Conservation (phyloP, 2,329 filamentous ascomycete species). For the Fusarium sp. region DNA sequence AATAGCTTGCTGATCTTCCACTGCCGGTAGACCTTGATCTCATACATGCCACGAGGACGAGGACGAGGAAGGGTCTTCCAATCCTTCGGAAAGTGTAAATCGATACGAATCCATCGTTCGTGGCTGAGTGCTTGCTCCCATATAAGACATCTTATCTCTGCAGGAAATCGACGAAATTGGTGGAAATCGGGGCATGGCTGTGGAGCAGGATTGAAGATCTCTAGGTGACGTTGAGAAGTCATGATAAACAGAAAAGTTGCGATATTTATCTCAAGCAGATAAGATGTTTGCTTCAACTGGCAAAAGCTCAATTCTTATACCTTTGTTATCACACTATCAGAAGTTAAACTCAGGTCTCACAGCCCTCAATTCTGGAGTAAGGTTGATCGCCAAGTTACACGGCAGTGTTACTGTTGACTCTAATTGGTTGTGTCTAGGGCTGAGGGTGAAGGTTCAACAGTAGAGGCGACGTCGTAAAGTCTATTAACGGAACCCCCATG, state of each 20-base stretch:
- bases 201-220: not conserved
- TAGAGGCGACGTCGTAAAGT: too few relatives aligned
- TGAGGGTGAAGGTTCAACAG: too few relatives aligned
- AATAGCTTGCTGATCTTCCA: constrained; percentile 7
- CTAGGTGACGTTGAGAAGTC: not conserved
- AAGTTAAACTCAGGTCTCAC: not conserved
- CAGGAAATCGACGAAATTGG: not conserved
- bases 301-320: not conserved
- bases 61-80: accelerated
- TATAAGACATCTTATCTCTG: not conserved
- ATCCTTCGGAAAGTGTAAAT: accelerated
- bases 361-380: not conserved
- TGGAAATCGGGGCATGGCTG: not conserved
- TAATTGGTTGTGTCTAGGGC: too few relatives aligned
- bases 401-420: too few relatives aligned
- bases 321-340: not conserved
- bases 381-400: too few relatives aligned
- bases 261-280: not conserved
- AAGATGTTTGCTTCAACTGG: not conserved
- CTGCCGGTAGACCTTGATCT: too few relatives aligned
- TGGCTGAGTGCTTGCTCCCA: not conserved
- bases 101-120: not conserved
- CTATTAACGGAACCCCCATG: too few relatives aligned
- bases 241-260: not conserved
- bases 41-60: too few relatives aligned